Evolutionary conservation across 148 eudicot species (phyloP).

Genomic region (Rheum nobile): DNA sequence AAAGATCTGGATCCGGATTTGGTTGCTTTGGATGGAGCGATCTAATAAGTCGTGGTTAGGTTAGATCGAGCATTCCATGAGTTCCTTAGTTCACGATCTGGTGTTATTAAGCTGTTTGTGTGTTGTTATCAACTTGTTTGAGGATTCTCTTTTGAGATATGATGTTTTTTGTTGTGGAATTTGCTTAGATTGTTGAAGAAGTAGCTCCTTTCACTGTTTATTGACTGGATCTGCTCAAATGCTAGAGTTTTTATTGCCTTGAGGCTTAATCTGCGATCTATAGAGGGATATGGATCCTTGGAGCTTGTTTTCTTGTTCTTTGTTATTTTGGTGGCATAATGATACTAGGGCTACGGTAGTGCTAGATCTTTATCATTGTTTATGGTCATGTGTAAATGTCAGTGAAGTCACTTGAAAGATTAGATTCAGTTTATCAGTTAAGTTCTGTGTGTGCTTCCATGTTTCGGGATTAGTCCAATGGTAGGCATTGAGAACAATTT

Average conservation of each 20-base stretch:
- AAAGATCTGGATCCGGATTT: neutral
- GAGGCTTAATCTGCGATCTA: neutral
- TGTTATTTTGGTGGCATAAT: neutral
- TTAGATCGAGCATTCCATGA: neutral
- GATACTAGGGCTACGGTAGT: neutral
- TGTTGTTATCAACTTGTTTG: neutral
- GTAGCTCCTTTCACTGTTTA: neutral
- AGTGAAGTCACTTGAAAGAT: neutral
- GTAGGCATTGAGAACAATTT: neutral
- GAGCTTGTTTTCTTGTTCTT: neutral
- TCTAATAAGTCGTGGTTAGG: neutral
- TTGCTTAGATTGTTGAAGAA: neutral
- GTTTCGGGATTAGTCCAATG: neutral
- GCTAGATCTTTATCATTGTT: neutral
- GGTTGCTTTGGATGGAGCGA: neutral
- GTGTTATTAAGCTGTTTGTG: neutral
- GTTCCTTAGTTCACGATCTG: neutral
- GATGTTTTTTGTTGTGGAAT: neutral
- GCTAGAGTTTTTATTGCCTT: neutral
- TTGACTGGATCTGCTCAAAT: neutral
- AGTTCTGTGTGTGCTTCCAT: neutral
- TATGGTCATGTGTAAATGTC: neutral
- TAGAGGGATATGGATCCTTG: neutral
- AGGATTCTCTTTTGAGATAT: neutral
- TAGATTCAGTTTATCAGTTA: neutral